phyloP scores from a whole-genome alignment of 805 yeast species.

The Sugiyamaella lignohabitans region DNA sequence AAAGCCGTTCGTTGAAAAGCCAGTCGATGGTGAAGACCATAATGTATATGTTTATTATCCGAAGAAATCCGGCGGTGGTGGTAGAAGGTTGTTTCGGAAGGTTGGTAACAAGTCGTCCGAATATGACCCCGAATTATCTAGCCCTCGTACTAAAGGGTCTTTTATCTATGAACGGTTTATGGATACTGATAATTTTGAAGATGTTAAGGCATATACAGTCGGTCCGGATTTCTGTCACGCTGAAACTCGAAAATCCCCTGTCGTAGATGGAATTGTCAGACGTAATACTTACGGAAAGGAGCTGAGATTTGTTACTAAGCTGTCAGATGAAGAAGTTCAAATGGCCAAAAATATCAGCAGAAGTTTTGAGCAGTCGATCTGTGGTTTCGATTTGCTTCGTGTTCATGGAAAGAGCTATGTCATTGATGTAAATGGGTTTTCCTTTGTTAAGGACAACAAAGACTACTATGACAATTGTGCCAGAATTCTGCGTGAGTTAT shows the following conservation, averaged over 20 bases:
- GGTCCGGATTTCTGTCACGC: slow-evolving; percentile 92
- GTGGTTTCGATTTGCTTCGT: slow-evolving; percentile 92
- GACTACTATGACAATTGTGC: slow-evolving; percentile 83
- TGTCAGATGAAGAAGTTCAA: slow-evolving; percentile 63
- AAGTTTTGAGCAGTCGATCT: slow-evolving; percentile 84
- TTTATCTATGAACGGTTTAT: slow-evolving; percentile 89
- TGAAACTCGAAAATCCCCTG: slow-evolving; percentile 96
- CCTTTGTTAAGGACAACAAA: slow-evolving; percentile 89
- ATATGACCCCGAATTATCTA: slow-evolving; percentile 70
- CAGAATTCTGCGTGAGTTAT: slow-evolving; percentile 65
- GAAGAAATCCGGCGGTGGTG: slow-evolving; percentile 91
- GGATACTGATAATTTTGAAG: slow-evolving; percentile 98
- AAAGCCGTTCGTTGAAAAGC: slow-evolving; percentile 96
- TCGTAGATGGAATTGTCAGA: slow-evolving; percentile 97
- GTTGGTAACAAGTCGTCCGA: slow-evolving; percentile 97
- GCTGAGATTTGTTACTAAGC: slow-evolving; percentile 78
- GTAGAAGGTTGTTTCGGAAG: slow-evolving; percentile 85
- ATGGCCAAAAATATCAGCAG: slow-evolving; percentile 76
- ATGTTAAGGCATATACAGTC: slow-evolving; percentile 96
- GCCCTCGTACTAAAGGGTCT: slow-evolving; percentile 84
- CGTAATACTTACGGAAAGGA: slow-evolving; percentile 98
- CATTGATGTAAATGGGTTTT: slow-evolving; percentile 96
- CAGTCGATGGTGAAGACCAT: slow-evolving; percentile 98
- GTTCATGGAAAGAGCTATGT: slow-evolving; percentile 86
- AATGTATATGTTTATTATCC: slow-evolving; percentile 91